These are phyloP conservation scores for Blastocystis hominis DNA, from an alignment of 352 stramenopile species.

Conservation along the genomic window DNA sequence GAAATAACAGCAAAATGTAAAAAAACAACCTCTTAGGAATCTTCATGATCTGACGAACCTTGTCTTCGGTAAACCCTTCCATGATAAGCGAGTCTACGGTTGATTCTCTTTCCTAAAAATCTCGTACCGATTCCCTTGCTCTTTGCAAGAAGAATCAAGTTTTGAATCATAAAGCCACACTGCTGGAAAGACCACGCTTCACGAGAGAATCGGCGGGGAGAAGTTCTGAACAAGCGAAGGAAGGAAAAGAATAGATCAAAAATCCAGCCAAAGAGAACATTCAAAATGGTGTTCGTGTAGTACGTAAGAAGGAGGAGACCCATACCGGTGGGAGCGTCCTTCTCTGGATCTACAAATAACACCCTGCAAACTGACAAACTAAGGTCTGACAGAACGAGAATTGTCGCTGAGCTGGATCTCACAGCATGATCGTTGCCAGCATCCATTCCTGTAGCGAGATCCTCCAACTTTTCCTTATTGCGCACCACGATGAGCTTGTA, in stretches of 20 bases:
- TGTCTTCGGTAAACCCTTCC: conserved; percentile 39
- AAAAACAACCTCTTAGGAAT: not conserved
- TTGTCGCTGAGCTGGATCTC: conserved; percentile 31
- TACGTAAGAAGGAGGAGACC: not conserved
- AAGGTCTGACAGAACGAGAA: conserved; percentile 18
- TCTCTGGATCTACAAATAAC: not conserved
- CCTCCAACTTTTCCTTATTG: conserved; percentile 34
- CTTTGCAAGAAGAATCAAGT: conserved; percentile 24
- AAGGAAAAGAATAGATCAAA: not conserved
- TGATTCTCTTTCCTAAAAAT: not conserved
- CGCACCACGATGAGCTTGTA: conserved; percentile 43
- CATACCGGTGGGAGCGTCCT: not conserved
- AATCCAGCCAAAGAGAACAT: conserved; percentile 44
- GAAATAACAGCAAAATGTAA: not conserved
- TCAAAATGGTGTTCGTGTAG: conserved; percentile 3
- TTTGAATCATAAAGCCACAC: conserved; percentile 17
- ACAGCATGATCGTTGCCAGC: conserved; percentile 25
- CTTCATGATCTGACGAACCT: not conserved
- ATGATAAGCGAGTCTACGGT: conserved; percentile 40
- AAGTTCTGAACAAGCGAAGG: not conserved
- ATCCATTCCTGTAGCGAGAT: conserved; percentile 1
- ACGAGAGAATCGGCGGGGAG: not conserved
- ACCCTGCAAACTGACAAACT: not conserved
- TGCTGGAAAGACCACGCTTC: conserved; percentile 51
- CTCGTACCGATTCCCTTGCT: conserved; percentile 39